Conservation (phyloP, 768 basidiomycete species). For the Suillus cothurnatus region DNA sequence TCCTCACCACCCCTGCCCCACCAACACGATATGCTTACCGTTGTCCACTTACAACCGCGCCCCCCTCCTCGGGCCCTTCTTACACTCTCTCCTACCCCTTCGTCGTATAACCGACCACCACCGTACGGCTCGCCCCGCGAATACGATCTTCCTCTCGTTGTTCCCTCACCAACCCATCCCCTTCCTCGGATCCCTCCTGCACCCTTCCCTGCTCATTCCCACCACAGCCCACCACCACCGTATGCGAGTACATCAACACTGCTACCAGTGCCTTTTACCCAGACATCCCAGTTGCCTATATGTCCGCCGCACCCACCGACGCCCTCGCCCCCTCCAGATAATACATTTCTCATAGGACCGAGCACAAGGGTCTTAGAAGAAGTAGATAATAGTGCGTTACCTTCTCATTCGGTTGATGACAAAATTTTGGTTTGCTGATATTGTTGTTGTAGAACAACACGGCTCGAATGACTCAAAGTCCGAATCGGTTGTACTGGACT, state of each 20-base stretch:
- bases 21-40: constrained; percentile 31
- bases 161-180: no score
- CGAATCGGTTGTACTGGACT: constrained; percentile 38
- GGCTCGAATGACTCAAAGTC: constrained; percentile 48
- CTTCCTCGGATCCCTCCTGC: no score
- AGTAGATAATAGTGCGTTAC: no score
- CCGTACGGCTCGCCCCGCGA: no score
- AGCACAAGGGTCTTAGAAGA: no score
- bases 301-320: constrained; percentile 57
- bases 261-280: no score
- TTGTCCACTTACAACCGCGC: constrained; percentile 34
- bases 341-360: neutral
- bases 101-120: neutral
- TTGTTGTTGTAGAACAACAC: no score
- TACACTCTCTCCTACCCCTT: constrained; percentile 17
- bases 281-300: no score
- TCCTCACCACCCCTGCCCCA: constrained; percentile 36
- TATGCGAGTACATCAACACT: constrained; percentile 27
- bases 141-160: no score
- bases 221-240: constrained; percentile 20
- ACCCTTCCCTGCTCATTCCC: no score
- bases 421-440: no score
- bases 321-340: constrained; percentile 46
- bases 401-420: no score
- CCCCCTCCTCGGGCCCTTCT: constrained; percentile 41